Conservation (phyloP, 768 basidiomycete genomes). For the Mycena sanguinolenta region DNA sequence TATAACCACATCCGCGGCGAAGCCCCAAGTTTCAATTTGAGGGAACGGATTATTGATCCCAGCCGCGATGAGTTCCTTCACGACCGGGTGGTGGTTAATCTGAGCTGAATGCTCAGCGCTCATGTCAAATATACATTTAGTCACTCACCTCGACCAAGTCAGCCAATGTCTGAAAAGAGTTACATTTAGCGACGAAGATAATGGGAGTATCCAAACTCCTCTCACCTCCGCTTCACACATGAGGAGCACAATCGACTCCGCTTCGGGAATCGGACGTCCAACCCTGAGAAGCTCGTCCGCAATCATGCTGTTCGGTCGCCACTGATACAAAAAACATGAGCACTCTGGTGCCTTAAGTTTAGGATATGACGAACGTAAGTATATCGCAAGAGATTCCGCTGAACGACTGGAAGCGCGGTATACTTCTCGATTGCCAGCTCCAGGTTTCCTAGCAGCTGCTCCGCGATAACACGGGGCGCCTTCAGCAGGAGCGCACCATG, state of each 20-base stretch:
- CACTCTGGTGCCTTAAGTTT: neutral
- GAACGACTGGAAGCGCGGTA: neutral
- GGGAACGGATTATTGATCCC: constrained; percentile 1
- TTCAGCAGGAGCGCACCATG: neutral
- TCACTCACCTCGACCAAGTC: neutral
- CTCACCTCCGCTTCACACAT: neutral
- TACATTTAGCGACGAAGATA: neutral
- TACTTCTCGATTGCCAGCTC: neutral
- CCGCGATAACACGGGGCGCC: neutral
- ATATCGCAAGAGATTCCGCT: constrained; percentile 1
- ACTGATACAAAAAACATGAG: neutral
- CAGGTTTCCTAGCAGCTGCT: constrained; percentile 3
- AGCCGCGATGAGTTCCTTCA: neutral
- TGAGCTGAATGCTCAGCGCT: neutral
- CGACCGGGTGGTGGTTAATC: constrained; percentile 1
- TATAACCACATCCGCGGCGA: constrained; percentile 1
- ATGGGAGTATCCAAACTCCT: neutral
- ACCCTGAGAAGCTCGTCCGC: neutral
- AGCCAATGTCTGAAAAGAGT: neutral
- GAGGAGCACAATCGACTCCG: neutral
- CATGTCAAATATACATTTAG: neutral
- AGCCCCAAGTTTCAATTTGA: neutral
- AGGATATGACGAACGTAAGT: neutral
- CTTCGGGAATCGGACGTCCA: neutral
- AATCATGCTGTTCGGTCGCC: neutral